Base-by-base conservation (phyloP, 169 alveolate species). In the Plasmodium berghei region DNA sequence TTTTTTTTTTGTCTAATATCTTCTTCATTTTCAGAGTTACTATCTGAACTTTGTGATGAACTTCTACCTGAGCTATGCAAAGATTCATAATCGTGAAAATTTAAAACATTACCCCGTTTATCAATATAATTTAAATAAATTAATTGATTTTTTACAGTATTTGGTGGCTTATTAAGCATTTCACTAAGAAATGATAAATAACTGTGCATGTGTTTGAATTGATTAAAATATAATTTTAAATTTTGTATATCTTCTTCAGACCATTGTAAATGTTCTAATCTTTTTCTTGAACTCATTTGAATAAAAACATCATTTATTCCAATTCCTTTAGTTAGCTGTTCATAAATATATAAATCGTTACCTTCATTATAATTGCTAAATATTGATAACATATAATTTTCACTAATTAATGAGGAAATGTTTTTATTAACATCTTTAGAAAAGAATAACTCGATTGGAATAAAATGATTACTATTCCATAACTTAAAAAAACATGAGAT, bases 301-400 rank as follows among this genome's bases (percentile, higher is more conserved):
- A 80, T 67, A 64, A 80, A 80, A 4, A 80, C 56, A 42, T 80
- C 90, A 66, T 66, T 80, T 16, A 80, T 80, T 45, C 28, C 14
- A 0, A 2, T 16, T 6, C 90, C 90, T 67, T 80, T 56, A 71
- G 26, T 66, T 18, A 80, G 26, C 10, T 66, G 48, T 22, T 80
- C 72, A 45, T 54, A 80, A 1, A 80, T 70, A 16, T 52, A 80
- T 6, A 8, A 3, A 55, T 80, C 90, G 66, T 80, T 80, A 12
- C 90, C 90, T 54, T 80, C 90, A 34, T 16, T 80, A 52, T 80
- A 80, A 70, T 80, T 80, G 45, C 90, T 80, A 80, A 80, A 80
- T 52, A 80, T 67, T 1, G 90, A 80, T 18, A 80, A n/a, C 80
- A 80, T 54, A 67, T 80, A 80, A 34, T 80, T 64, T 18, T 80